Evolutionary conservation across 495 filamentous ascomycete species (phyloP), one percentile per base, ranked within the genome.

Genomic region (Penicillium parvum): DNA sequence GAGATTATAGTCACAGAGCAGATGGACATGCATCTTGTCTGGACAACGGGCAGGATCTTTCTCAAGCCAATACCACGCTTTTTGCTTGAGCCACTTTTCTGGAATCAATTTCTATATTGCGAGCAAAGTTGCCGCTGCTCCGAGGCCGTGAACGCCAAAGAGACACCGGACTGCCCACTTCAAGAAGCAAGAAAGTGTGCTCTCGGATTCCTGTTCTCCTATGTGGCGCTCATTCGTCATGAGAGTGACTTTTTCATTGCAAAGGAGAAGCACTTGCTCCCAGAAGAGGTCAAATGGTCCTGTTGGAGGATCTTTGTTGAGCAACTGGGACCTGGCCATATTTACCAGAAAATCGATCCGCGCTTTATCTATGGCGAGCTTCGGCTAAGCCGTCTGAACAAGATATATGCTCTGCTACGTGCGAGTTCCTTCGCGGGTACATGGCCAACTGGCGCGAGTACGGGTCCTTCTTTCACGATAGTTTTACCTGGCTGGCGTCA

Each of bases 321-420:
- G 17, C 35, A 61, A 23, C 20, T 58, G 2, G 37, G 30, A 7
- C 35, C 42, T 12, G 10, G 1, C 2, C n/a, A n/a, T n/a, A n/a
- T n/a, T n/a, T n/a, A n/a, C n/a, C n/a, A n/a, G n/a, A 37, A 52
- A 8, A 49, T 74, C 35, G 63, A 71, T 34, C 37, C 43, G n/a
- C 62, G 72, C 3, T 77, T 69, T 45, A 35, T 53, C 27, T 72
- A 64, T 40, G 73, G 68, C 16, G 72, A 75, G 48, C 62, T 77
- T 7, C 60, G 69, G 6, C 58, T 78, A 2, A 32, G 37, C 12
- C 41, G 35, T 10, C 34, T 57, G 0, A 49, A 57, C 27, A 35
- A 48, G 8, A 57, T 61, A 4, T 53, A 49, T 22, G 21, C 34
- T 12, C 37, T 58, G 5, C 14, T 12, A 4, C 32, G 29, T 7